Conservation (phyloP, 108 stramenopile genomes). For the Nitzschia putrida region DNA sequence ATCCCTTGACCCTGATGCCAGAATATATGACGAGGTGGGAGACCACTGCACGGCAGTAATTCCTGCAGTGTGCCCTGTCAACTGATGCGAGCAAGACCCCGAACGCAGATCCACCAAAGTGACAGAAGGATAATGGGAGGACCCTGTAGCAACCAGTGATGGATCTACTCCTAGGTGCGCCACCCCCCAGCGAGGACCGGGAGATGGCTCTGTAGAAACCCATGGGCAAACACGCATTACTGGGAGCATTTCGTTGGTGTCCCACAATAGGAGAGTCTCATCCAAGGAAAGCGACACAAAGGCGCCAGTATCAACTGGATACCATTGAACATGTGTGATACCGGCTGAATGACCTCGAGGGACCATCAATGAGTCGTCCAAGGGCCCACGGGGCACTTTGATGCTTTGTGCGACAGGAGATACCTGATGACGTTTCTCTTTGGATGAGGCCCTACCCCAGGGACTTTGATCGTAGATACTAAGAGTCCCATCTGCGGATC, state of each 20-base stretch:
- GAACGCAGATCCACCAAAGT: conserved; percentile 70
- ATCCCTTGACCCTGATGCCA: conserved; percentile 71
- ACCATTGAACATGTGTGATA: conserved; percentile 63
- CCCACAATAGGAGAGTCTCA: conserved; percentile 73
- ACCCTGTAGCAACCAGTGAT: conserved; percentile 27
- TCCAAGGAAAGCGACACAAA: conserved; percentile 68
- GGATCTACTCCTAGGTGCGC: conserved; percentile 27
- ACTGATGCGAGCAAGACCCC: conserved; percentile 67
- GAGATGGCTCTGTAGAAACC: conserved; percentile 4
- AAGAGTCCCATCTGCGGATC: conserved; percentile 61
- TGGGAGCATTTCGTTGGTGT: conserved; percentile 58
- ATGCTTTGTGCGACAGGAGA: conserved; percentile 59
- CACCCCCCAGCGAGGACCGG: conserved; percentile 16
- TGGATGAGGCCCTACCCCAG: conserved; percentile 46
- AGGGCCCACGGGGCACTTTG: conserved; percentile 13
- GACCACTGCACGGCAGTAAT: conserved; percentile 69
- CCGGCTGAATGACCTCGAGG: conserved; percentile 60
- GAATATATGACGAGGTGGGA: conserved; percentile 47
- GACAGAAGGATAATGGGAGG: conserved; percentile 23
- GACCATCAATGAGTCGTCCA: conserved; percentile 16
- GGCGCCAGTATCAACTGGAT: conserved; percentile 70
- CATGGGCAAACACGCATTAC: conserved; percentile 41
- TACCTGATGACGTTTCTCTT: conserved; percentile 9
- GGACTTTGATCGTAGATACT: conserved; percentile 67
- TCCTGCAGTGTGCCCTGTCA: conserved; percentile 60